Conservation (phyloP, 2,329 filamentous ascomycete genomes). For the Colletotrichum chrysophilum region DNA sequence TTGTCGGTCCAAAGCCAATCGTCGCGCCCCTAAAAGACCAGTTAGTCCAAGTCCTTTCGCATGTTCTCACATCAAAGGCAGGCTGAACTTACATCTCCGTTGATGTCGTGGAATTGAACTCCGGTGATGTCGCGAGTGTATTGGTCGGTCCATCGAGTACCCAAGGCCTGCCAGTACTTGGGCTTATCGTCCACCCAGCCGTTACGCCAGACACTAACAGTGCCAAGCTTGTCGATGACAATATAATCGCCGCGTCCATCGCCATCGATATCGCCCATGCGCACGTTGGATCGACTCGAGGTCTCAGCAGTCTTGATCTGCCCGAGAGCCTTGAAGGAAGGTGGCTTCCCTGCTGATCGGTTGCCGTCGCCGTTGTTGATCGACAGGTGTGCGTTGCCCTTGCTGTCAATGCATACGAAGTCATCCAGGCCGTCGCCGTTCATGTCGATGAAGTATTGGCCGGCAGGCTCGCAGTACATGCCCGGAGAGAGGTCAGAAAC, state of each 20-base stretch:
- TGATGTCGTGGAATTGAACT: background rate
- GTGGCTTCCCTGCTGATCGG: background rate
- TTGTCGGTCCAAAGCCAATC: constrained; percentile 29
- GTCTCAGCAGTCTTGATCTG: background rate
- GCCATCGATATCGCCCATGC: background rate
- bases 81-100: background rate
- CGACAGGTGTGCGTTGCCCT: background rate
- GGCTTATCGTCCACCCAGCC: background rate
- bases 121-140: background rate
- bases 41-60: accelerated
- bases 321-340: background rate
- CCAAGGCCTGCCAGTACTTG: background rate
- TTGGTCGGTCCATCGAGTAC: background rate
- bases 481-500: background rate
- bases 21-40: background rate
- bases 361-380: background rate
- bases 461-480: background rate
- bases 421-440: background rate
- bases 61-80: accelerated
- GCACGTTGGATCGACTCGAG: background rate
- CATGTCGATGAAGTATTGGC: background rate
- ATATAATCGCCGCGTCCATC: background rate
- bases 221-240: background rate
- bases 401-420: background rate
- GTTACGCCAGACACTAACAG: background rate